Base-by-base conservation (phyloP, 2,329 filamentous ascomycete genomes). In the Cytospora piceae region DNA sequence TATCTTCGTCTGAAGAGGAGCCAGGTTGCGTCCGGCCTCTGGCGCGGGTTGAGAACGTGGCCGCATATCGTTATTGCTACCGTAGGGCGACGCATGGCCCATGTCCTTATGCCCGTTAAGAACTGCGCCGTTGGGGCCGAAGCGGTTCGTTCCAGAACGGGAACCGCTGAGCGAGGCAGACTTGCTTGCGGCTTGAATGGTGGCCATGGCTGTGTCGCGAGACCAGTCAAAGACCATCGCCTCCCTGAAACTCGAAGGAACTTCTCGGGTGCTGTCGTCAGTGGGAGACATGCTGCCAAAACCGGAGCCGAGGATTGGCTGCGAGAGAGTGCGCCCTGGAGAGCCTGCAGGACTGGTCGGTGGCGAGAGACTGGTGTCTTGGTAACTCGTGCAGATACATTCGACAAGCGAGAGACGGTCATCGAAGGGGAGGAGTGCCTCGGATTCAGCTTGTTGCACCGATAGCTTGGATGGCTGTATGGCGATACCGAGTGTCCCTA, bases 191-290 rank as follows among this genome's bases (percentile, higher is more conserved):
- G 91, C 87, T 66, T 90, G 87, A 58, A 92, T 83, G 46, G 86
- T 82, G 14, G 88, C 85, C 61, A 95, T 80, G 37, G 90, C 91
- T 17, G 82, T 78, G 27, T 96, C 93, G 73, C 89, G 88, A 49
- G 87, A 90, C 94, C 94, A 97, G 57, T 91, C 86, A 24, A 85
- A 81, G 65, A 93, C 79, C 85, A 97, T 91, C 70, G 92, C 85
- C 68, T 95, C 91, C 69, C 85, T 87, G 70, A 93, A 86, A 32
- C 81, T 82, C 20, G 80, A 75, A 0, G 93, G 90, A 2, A 97
- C 80, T 65, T 89, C 83, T n/a, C 78, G 76, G 42, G 83, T 80
- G 5, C 73, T 72, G 27, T 80, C 74, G 27, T 80, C 74, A 1
- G 77, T 73, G 11, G 78, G 77, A 22, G 66, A 61, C 62, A 72